Conservation (phyloP, 192 early-diverging fungal species). For the Gaertneriomyces semiglobifer region DNA sequence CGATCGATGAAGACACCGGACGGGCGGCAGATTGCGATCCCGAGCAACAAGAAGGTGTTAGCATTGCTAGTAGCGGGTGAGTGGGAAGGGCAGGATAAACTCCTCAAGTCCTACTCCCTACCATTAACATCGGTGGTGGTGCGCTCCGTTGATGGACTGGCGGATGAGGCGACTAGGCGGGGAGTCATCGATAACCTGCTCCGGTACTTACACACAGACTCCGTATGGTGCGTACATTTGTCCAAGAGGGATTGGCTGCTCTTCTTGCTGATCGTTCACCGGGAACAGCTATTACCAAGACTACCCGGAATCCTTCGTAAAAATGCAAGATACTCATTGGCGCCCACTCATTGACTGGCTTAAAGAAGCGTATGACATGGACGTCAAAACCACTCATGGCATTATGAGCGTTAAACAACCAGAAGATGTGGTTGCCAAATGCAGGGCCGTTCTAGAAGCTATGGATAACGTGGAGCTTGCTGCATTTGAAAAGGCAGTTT, state of each 20-base stretch:
- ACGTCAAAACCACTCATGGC: slow-evolving; percentile 68
- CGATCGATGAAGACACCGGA: slow-evolving; percentile 79
- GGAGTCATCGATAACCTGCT: slow-evolving; percentile 74
- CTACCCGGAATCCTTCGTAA: slow-evolving; percentile 73
- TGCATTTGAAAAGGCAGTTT: slow-evolving; percentile 82
- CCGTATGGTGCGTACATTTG: slow-evolving; percentile 58
- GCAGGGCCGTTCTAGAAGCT: slow-evolving; percentile 51
- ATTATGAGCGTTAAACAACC: slow-evolving; percentile 70
- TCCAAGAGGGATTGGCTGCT: background rate
- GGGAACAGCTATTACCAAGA: slow-evolving; percentile 68
- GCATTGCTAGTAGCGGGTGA: slow-evolving; percentile 85
- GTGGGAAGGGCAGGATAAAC: slow-evolving; percentile 84
- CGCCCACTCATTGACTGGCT: slow-evolving; percentile 76
- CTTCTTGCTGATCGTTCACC: background rate
- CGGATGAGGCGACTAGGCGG: slow-evolving; percentile 52
- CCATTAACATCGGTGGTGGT: slow-evolving; percentile 90
- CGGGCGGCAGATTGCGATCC: slow-evolving; percentile 64
- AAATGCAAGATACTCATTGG: slow-evolving; percentile 78
- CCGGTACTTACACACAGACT: slow-evolving; percentile 84
- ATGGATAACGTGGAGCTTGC: slow-evolving; percentile 74
- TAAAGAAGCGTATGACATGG: slow-evolving; percentile 57
- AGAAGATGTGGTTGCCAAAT: slow-evolving; percentile 50
- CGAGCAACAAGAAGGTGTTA: slow-evolving; percentile 53
- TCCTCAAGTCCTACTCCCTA: slow-evolving; percentile 79
- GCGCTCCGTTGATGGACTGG: slow-evolving; percentile 75